Evolutionary conservation across 2,329 filamentous ascomycete genomes (phyloP), one percentile per base, ranked within the genome.

Genomic region (Sporothrix globosa): DNA sequence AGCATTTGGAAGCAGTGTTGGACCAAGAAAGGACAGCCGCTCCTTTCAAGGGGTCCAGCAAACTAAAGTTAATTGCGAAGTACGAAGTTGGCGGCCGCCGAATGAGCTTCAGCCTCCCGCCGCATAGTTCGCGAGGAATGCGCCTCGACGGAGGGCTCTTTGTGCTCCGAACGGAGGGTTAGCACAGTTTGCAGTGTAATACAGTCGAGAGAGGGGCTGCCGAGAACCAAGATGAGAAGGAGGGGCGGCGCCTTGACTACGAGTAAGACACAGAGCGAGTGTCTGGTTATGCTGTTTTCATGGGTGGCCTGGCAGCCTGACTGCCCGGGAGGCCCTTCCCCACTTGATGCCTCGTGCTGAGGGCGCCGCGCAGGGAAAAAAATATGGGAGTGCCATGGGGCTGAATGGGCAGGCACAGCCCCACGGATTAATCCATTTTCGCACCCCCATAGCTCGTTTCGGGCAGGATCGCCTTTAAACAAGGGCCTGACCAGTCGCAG

Each of bases 321-420:
- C 17, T 6, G 34, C 5, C 34, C 34, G 27, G 54, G 19, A 9
- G 9, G 27, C 46, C n/a, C 11, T 53, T 46, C 56, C 56, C 56
- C 68, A 54, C 68, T 53, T 69, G 56, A 30, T 30, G 54, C 56
- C 34, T 27, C 50, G 21, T 27, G n/a, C 14, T 44, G 66, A 24
- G 21, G 52, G n/a, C 63, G 63, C 66, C 44, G 63, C 27, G 27
- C 44, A 52, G 63, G 56, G 56, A 14, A 21, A 19, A 30, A 52
- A 41, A 46, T 30, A 48, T 21, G 44, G n/a, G 17, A 50, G 11
- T 27, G 63, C 66, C 53, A 44, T 69, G 68, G 68, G 68, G 68
- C 68, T 69, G 68, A 69, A 69, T 34, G 21, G 21, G 24, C 41
- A 44, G 24, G 46, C 68, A 69, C 68, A 69, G 68, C 68, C 67